Evolutionary conservation across 768 basidiomycete species (phyloP), one percentile per base, ranked within the genome.

Genomic region (Rhodosporidiobolus odoratus): DNA sequence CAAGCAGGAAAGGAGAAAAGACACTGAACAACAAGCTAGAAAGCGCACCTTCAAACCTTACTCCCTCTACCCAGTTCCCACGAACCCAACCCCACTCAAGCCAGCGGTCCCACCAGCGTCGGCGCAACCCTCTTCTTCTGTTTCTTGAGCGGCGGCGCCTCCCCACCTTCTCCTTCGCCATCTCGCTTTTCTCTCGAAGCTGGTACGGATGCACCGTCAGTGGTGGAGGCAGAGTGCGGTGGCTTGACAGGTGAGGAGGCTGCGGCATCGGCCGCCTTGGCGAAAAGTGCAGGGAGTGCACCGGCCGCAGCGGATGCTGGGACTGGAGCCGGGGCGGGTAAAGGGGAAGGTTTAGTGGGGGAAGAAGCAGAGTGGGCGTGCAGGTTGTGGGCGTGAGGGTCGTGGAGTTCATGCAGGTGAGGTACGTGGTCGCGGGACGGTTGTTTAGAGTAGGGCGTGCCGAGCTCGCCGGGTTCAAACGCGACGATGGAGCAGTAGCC

Each of bases 381-480:
- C 21, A 23, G 41, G 19, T 60, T 9, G 23, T n/a, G 37, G 1
- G n/a, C 27, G 37, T 47, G 60, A 32, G 60, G 47, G 60, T 37
- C 40, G 60, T 50, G 62, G 27, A 23, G 62, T 1, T 15, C 40
- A 41, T 43, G 54, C 34, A 8, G 27, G 27, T 32, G 52, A 12
- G 54, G 9, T 10, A 3, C 32, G 34, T 15, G 16, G 32, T 12
- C 10, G 32, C 34, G 54, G 32, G 54, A 35, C 32, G 32, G 54
- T 34, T 56, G 54, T 4, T 10, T 56, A 23, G 17, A 19, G 54
- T 56, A 56, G 7, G 54, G 52, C 30, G 50, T 27, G 40, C 30
- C 53, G 34, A 56, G 54, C 23, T 56, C 54, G 12, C 54, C 54
- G 92, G 6, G 54, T 9, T 56, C 54, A 21, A 56, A 56, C 12